Conservation (phyloP, 163 green algal genomes). For the Scenedesmus sp. region DNA sequence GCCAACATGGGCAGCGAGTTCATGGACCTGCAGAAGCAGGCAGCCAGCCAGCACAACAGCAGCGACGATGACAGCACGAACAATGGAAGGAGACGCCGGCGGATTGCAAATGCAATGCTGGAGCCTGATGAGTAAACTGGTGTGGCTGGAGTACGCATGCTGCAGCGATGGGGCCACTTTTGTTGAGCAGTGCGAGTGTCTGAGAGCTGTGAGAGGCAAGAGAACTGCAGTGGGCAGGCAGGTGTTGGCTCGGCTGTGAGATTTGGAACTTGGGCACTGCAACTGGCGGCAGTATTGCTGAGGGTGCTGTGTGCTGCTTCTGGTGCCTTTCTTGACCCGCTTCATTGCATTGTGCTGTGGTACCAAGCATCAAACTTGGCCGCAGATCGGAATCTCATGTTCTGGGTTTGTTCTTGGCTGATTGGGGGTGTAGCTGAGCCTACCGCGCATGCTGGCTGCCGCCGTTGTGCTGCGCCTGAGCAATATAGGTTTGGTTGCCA, state of each 20-base stretch:
- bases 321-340: too few species aligned
- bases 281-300: background rate
- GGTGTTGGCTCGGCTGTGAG: background rate
- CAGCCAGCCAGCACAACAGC: background rate
- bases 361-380: too few species aligned
- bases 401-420: background rate
- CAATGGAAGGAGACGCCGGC: background rate
- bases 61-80: background rate
- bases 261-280: background rate
- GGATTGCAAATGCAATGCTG: conserved; percentile 39
- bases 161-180: background rate
- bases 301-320: background rate
- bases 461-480: background rate
- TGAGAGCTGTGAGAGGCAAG: background rate
- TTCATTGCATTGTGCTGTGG: too few species aligned
- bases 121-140: background rate
- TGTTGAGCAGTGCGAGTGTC: background rate
- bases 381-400: too few species aligned
- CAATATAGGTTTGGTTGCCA: background rate
- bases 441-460: background rate
- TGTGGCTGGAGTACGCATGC: background rate
- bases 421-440: background rate
- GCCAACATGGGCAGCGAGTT: conserved; percentile 63
- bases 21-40: conserved; percentile 58
- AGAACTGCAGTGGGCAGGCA: background rate